These are phyloP conservation scores for Pythium inflatum DNA, from an alignment of 352 stramenopile species.

Conservation along the genomic window DNA sequence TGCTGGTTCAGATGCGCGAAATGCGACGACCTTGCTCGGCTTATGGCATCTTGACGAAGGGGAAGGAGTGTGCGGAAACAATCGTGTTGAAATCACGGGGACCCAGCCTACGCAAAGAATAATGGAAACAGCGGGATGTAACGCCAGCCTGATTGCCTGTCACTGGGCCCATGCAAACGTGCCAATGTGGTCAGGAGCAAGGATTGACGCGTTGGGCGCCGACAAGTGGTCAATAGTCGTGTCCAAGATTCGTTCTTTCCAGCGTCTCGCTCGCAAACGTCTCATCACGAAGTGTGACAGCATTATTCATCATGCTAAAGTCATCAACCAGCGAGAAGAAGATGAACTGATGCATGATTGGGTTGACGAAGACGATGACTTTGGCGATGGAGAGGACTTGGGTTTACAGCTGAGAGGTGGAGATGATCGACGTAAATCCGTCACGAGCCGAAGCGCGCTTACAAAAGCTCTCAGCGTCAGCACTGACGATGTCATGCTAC, in stretches of 20 bases:
- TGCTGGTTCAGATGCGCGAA: slow-evolving; percentile 10
- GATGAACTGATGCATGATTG: slow-evolving; percentile 29
- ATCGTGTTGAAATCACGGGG: slow-evolving; percentile 35
- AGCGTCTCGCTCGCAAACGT: slow-evolving; percentile 2
- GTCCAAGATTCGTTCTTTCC: slow-evolving; percentile 37
- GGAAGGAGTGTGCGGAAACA: slow-evolving; percentile 66
- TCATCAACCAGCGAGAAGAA: slow-evolving; percentile 41
- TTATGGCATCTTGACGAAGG: slow-evolving; percentile 82
- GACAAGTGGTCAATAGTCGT: slow-evolving; percentile 42
- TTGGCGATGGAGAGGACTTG: slow-evolving; percentile 29
- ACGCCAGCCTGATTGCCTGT: slow-evolving; percentile 60
- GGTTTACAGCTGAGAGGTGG: background rate
- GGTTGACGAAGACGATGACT: slow-evolving; percentile 35
- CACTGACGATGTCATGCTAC: slow-evolving; percentile 70
- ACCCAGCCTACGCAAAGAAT: slow-evolving; percentile 13
- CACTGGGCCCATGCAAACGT: slow-evolving; percentile 67
- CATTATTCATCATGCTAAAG: slow-evolving; percentile 41
- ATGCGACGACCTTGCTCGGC: slow-evolving; percentile 40
- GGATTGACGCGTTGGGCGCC: slow-evolving; percentile 39
- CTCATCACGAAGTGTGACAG: slow-evolving; percentile 2
- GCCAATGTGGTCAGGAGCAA: slow-evolving; percentile 54
- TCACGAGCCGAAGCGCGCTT: slow-evolving; percentile 24
- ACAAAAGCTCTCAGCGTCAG: slow-evolving; percentile 52
- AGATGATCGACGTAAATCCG: background rate
- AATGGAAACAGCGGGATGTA: slow-evolving; percentile 39